Evolutionary conservation across 345 rosid species (phyloP), one percentile per base, ranked within the genome.

Genomic region (Orychophragmus violaceus): DNA sequence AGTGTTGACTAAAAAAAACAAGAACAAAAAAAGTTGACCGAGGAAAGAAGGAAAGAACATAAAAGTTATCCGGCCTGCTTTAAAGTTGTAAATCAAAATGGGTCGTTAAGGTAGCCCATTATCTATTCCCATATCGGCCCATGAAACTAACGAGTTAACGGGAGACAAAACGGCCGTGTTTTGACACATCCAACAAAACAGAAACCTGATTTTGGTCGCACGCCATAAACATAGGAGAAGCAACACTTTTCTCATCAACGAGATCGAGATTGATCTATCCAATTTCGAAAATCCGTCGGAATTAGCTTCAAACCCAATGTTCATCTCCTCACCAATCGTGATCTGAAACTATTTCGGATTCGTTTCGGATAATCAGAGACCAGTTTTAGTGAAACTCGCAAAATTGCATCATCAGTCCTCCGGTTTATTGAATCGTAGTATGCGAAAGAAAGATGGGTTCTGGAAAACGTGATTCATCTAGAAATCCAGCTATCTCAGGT

Each of bases 401-500:
- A 39, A 59, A 7, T 50, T 27, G 59, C 66, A 17, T 45, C 36
- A 5, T 14, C 29, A 10, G 1, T 37, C 22, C 1, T 2, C 42
- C 9, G 24, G n/a, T 50, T 12, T 1, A 9, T 50, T 37, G 66
- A 5, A 13, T 50, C 41, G 52, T 59, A 28, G 60, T 32, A 39
- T 49, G 67, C 51, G 22, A 48, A 49, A 36, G 55, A 8, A 14
- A 49, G 8, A 72, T 65, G 76, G 61, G 61, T 72, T 72, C 66
- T 29, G 33, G 11, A 16, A 72, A 72, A 37, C 60, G 37, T 16
- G 45, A 21, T 50, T 39, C 59, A 21, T 49, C 59, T 29, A 33
- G 18, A 22, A 39, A 14, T 72, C 66, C 59, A 27, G 54, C 48
- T 13, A 65, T 72, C 76, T 72, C 76, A 72, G 76, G 76, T 72